Evolutionary conservation across 2,329 filamentous ascomycete genomes (phyloP), one percentile per base, ranked within the genome.

Genomic region (Pseudovirgaria hyperparasitica): DNA sequence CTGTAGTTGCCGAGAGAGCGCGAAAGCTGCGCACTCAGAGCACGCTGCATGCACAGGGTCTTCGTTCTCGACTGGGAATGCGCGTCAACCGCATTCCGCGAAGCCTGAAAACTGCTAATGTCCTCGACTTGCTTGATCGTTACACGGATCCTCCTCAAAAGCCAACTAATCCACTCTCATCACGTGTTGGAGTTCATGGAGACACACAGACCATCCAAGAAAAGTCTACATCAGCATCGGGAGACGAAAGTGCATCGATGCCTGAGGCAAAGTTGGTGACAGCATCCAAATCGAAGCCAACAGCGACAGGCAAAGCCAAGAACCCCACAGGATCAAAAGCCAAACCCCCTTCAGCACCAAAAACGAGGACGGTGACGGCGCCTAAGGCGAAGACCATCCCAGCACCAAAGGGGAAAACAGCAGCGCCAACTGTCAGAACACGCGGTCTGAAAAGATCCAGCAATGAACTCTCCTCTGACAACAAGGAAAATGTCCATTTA

Each of bases 41-140:
- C 59, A 77, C 79, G 32, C 68, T 92, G 7, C 86, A 93, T 54
- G 81, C 85, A 13, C 80, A 87, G 52, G 81, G 81, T 36, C 67
- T 96, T 20, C 72, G 80, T 34, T 76, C 84, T 33, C 77, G 87
- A 34, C 77, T 98, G 27, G 86, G 94, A 54, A 80, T 92, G 58
- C 81, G 90, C 56, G 70, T 96, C 52, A 93, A 94, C 50, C 76
- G 90, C 28, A 90, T 96, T 27, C 90, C 90, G 6, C 70, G 73
- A 41, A 68, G 76, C 10, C 59, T 93, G 36, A 76, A 87, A 33
- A 81, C 78, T 45, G 67, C 73, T 35, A 92, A 72, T 31, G 87
- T 98, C 67, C 74, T 75, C 30, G 86, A 93, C 23, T 63, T 96
- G 6, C 51, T 86, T 5, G 60, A 69, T 22, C 69, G 68, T 35